Evolutionary conservation across 495 filamentous ascomycete species (phyloP).

Genomic region (Pseudomonodictys pantanalensis): DNA sequence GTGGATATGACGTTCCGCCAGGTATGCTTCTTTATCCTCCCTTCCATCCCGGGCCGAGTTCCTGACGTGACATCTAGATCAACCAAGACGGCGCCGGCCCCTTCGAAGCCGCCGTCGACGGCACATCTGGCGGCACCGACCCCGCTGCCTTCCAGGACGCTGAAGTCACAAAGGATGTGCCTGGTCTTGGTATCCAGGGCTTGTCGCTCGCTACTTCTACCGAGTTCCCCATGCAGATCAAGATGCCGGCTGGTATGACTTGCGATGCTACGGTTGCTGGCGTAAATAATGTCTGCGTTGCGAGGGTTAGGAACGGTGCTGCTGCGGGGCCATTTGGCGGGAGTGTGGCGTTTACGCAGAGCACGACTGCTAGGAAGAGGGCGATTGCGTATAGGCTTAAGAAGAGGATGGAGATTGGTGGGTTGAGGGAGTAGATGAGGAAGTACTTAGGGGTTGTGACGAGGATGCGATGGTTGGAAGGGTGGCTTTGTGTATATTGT

Average conservation of each 20-base stretch:
- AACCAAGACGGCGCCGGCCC: conserved; percentile 46
- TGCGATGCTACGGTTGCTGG: conserved; percentile 55
- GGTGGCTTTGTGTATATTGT: too few species aligned
- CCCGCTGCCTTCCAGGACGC: conserved; percentile 53
- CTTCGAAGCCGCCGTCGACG: conserved; percentile 40
- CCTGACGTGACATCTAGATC: conserved; percentile 14
- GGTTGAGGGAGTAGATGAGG: too few species aligned
- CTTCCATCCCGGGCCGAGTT: neutral
- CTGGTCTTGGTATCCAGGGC: conserved; percentile 50
- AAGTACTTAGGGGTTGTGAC: too few species aligned
- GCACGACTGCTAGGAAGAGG: conserved; percentile 31
- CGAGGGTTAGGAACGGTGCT: conserved; percentile 55
- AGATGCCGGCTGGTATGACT: conserved; percentile 62
- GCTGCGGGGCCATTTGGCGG: conserved; percentile 61
- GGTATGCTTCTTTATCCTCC: neutral
- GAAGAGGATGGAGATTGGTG: conserved; percentile 31
- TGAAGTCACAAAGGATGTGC: conserved; percentile 56
- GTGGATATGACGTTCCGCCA: conserved; percentile 41
- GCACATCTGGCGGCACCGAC: conserved; percentile 56
- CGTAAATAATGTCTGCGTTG: conserved; percentile 56
- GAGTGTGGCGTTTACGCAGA: conserved; percentile 44
- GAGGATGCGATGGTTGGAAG: too few species aligned
- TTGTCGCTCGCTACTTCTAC: conserved; percentile 43
- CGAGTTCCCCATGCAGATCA: conserved; percentile 55
- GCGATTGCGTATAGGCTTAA: conserved; percentile 35